These are phyloP conservation scores for Clarireedia paspali DNA, from an alignment of 2,329 filamentous ascomycete genomes.

Conservation along the genomic window DNA sequence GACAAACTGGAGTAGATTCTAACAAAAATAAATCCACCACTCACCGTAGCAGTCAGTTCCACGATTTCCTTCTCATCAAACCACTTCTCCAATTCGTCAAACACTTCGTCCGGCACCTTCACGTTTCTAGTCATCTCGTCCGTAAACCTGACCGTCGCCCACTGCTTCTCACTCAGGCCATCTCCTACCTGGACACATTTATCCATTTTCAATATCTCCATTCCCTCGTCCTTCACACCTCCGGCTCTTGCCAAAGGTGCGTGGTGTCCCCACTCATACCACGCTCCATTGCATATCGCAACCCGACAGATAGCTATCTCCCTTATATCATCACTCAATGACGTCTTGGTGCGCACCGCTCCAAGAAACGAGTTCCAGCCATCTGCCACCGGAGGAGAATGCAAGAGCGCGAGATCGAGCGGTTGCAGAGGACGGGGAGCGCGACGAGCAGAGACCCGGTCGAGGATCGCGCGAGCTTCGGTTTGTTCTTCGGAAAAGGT, in stretches of 20 bases:
- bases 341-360: slow-evolving; percentile 48
- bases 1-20: no score
- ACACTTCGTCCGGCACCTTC: slow-evolving; percentile 60
- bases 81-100: slow-evolving; percentile 49
- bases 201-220: slow-evolving; percentile 18
- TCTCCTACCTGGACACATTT: slow-evolving; percentile 13
- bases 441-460: slow-evolving; percentile 58
- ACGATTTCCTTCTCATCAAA: slow-evolving; percentile 69
- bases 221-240: slow-evolving; percentile 24
- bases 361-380: slow-evolving; percentile 68
- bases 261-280: slow-evolving; percentile 81
- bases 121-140: slow-evolving; percentile 80
- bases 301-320: slow-evolving; percentile 78
- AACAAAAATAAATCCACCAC: slow-evolving; percentile 9
- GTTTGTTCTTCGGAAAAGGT: slow-evolving; percentile 31
- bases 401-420: slow-evolving; percentile 69
- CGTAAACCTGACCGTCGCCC: slow-evolving; percentile 63
- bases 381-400: slow-evolving; percentile 66
- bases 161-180: slow-evolving; percentile 50
- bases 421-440: slow-evolving; percentile 62
- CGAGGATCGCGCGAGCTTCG: slow-evolving; percentile 49
- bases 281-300: slow-evolving; percentile 70
- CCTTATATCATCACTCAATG: slow-evolving; percentile 47
- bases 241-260: slow-evolving; percentile 45
- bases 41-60: slow-evolving; percentile 64